phyloP scores from a whole-genome alignment of 2,329 filamentous ascomycete species.

The Phialocephala sp. region DNA sequence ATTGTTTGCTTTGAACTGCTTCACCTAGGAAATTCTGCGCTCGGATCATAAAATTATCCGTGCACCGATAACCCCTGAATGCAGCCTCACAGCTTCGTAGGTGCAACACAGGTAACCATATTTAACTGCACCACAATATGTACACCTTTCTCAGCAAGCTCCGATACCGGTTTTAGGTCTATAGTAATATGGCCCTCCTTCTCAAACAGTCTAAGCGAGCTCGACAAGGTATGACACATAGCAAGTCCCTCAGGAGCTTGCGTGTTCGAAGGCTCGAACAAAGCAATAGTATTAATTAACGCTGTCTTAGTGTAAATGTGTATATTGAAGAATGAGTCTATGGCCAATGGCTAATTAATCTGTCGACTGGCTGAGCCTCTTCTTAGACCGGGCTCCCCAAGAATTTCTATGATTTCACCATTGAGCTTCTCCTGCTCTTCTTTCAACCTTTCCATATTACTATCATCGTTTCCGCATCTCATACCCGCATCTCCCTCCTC shows the following conservation, averaged over 20 bases:
- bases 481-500: neutral
- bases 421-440: neutral
- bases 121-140: too few relatives aligned
- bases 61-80: conserved; percentile 7
- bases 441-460: neutral
- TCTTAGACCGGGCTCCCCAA: neutral
- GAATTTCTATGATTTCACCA: neutral
- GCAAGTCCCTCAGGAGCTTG: neutral
- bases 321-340: neutral
- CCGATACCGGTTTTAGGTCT: neutral
- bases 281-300: neutral
- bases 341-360: neutral
- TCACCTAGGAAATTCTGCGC: neutral
- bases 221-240: neutral
- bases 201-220: neutral
- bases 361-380: neutral
- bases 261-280: neutral
- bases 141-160: too few relatives aligned
- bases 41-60: neutral
- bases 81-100: neutral
- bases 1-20: conserved; percentile 15
- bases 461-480: neutral
- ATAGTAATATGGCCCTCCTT: neutral
- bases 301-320: neutral
- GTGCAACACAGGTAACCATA: too few relatives aligned